Evolutionary conservation across 2,329 filamentous ascomycete species (phyloP).

Genomic region (Myriosclerotinia duriaeana): DNA sequence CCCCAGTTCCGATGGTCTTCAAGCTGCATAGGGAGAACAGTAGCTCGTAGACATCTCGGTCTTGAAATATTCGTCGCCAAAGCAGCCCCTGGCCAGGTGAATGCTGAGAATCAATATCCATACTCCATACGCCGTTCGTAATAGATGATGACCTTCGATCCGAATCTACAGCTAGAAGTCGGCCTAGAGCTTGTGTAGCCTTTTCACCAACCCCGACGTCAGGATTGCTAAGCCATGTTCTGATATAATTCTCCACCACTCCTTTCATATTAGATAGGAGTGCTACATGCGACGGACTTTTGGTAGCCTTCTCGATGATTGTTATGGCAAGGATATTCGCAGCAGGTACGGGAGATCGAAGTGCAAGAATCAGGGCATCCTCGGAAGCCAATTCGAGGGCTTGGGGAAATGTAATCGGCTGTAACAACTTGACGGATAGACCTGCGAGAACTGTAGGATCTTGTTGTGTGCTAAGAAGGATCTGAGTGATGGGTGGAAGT

Average conservation of each 20-base stretch:
- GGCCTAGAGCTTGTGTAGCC: constrained; percentile 51
- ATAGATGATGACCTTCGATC: constrained; percentile 39
- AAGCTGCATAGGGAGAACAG: constrained; percentile 45
- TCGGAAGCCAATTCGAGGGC: constrained; percentile 53
- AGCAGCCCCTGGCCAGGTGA: constrained; percentile 52
- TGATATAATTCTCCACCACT: constrained; percentile 50
- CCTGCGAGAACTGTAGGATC: constrained; percentile 54
- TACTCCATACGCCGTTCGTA: constrained; percentile 39
- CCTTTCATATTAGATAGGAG: constrained; percentile 52
- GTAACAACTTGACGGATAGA: constrained; percentile 56
- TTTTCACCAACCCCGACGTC: constrained; percentile 57
- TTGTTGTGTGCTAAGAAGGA: constrained; percentile 52
- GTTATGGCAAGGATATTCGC: constrained; percentile 58
- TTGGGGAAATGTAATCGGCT: constrained; percentile 53
- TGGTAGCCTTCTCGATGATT: constrained; percentile 56
- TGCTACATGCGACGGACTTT: constrained; percentile 49
- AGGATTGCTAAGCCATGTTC: constrained; percentile 53
- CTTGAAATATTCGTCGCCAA: constrained; percentile 54
- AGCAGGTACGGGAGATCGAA: constrained; percentile 54
- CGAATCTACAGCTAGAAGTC: constrained; percentile 57
- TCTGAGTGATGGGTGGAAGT: constrained; percentile 53
- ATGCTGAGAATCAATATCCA: constrained; percentile 43
- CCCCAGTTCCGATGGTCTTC: constrained; percentile 29
- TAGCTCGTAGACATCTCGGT: constrained; percentile 47
- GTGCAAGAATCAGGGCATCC: constrained; percentile 51